Evolutionary conservation across 176 grass and related monocot genomes (phyloP).

Genomic region (Carex scoparia): DNA sequence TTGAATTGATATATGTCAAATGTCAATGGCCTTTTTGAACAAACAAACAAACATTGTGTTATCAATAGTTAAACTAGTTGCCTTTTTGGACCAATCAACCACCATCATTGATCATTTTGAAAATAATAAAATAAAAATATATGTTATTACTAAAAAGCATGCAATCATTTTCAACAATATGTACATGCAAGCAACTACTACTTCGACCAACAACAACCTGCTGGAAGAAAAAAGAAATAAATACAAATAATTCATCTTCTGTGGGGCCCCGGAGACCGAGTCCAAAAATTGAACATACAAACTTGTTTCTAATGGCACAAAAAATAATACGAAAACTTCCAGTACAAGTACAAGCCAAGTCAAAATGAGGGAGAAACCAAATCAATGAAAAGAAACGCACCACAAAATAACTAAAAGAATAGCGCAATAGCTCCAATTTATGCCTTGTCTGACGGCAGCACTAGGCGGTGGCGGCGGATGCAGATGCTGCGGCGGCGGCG

Average conservation of each 20-base stretch:
- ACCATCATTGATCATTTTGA: neutral
- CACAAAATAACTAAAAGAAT: conserved; percentile 6
- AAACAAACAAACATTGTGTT: neutral
- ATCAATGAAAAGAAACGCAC: conserved; percentile 7
- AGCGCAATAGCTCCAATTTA: neutral
- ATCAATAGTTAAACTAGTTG: neutral
- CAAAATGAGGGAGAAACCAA: neutral
- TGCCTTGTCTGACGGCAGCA: conserved; percentile 4
- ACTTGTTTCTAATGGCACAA: neutral
- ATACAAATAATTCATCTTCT: neutral
- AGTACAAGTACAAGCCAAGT: conserved; percentile 14
- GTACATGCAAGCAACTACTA: neutral
- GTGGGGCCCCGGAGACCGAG: neutral
- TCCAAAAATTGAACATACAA: neutral
- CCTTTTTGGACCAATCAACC: neutral
- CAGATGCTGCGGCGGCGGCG: neutral
- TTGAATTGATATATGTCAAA: too few species aligned
- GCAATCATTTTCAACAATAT: neutral
- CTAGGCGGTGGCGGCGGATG: conserved; percentile 24
- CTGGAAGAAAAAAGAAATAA: neutral
- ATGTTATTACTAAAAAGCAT: neutral
- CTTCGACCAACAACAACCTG: neutral
- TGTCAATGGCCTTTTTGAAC: too few species aligned
- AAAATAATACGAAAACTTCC: neutral
- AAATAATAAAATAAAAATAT: neutral